Conservation (phyloP, 2,329 filamentous ascomycete genomes). For the Neofusicoccum sp. region DNA sequence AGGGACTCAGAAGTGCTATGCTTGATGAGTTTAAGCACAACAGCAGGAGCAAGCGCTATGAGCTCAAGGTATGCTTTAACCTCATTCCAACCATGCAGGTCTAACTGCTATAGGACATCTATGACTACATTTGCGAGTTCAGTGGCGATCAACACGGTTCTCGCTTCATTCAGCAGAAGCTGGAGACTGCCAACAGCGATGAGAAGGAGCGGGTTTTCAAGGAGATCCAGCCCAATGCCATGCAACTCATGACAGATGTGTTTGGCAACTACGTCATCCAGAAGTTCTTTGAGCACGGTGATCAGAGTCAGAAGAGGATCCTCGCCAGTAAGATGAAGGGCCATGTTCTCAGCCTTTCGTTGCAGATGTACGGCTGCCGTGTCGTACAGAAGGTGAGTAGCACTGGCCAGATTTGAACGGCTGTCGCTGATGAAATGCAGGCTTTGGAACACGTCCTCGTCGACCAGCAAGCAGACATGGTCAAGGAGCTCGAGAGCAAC, state of each 20-base stretch:
- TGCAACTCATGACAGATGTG: constrained; percentile 92
- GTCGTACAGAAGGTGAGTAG: constrained; percentile 86
- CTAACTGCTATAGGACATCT: constrained; percentile 66
- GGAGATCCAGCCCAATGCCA: constrained; percentile 80
- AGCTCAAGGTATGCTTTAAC: constrained; percentile 65
- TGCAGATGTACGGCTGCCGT: constrained; percentile 90
- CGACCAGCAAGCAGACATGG: constrained; percentile 85
- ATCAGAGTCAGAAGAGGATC: constrained; percentile 87
- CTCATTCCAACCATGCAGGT: background rate
- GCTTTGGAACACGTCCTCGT: constrained; percentile 87
- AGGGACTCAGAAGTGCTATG: constrained; percentile 68
- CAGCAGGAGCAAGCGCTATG: constrained; percentile 74
- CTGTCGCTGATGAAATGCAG: constrained; percentile 47
- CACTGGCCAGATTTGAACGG: background rate
- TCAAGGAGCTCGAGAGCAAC: constrained; percentile 78
- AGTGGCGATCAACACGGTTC: constrained; percentile 95
- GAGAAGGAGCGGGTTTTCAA: constrained; percentile 90
- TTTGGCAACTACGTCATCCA: constrained; percentile 99
- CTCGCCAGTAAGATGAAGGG: constrained; percentile 86
- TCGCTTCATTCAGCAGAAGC: constrained; percentile 90
- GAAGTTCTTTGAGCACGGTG: constrained; percentile 95
- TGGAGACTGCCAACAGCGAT: constrained; percentile 91
- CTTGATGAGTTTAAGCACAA: constrained; percentile 80
- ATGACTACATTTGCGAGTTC: constrained; percentile 86
- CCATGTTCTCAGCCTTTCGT: constrained; percentile 76